Evolutionary conservation across 257 asterid genomes (phyloP), one percentile per base, ranked within the genome.

Genomic region (Primulina huaijiensis): DNA sequence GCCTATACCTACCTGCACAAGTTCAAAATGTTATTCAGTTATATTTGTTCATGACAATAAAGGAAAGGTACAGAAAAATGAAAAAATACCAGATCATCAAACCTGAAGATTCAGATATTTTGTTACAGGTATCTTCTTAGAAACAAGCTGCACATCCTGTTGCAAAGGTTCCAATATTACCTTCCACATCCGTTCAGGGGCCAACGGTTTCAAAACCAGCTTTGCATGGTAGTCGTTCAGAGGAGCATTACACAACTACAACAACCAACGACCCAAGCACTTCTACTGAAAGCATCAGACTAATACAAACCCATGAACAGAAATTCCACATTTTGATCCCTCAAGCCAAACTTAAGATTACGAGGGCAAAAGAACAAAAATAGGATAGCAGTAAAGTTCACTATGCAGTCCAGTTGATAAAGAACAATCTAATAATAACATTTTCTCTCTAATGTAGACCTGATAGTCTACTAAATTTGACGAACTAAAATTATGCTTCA

Each of bases 41-140:
- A 65, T 21, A 59, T 53, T 60, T 33, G 20, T 68, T 16, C 40
- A 19, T 35, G 46, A 62, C 46, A 72, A 72, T 56, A 67, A 64
- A 40, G 67, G 53, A 35, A 25, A 62, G 23, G 21, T 3, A 35
- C 43, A 20, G 69, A 16, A 34, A 62, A 21, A 35, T 43, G 38
- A 38, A 63, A 43, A 67, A 70, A 68, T 67, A 64, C 56, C 16
- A 60, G 43, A 52, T 43, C 56, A 69, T 62, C 72, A 75, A 74
- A 93, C 99, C 99, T 93, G 97, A 79, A 93, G 96, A 80, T 90
- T 88, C 37, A 93, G 87, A 79, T 86, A 93, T 81, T 81, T 89
- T 30, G 97, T 89, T 71, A 93, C 62, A 0, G 97, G 96, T 61
- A 93, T 93, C 84, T 93, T 93, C 80, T 89, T 90, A 68, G 99